Evolutionary conservation across 2,329 filamentous ascomycete species (phyloP), one percentile per base, ranked within the genome.

Genomic region (Didymellaceae sp.): DNA sequence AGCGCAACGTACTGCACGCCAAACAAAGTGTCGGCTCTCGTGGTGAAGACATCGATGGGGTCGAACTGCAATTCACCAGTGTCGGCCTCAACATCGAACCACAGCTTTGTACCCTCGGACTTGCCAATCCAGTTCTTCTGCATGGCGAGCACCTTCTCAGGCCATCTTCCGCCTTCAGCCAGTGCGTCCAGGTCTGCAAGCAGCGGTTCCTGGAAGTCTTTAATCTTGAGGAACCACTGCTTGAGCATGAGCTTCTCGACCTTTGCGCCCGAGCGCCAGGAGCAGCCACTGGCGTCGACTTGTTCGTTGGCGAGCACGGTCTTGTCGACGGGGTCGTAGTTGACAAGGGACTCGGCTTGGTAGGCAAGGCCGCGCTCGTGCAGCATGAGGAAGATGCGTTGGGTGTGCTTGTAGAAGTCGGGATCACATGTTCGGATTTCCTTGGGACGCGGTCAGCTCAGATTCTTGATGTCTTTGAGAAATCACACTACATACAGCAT

Each of bases 271-370:
- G 90, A 94, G 48, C 91, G 84, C 91, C 91, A 96, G 2, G 91
- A 96, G 62, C 80, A 84, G 24, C 91, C 91, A 66, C 90, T 87
- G 40, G 88, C 82, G 68, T 95, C 90, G n/a, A 96, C 90, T 74
- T 96, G 91, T 73, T 96, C 91, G 69, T 96, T 96, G 9, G 91
- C 91, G 52, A 96, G 78, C 13, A 96, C 91, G 0, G 91, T 96
- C 69, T 89, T 87, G 69, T 96, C 91, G 21, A 96, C 82, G 1
- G 91, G 91, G 61, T 96, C 91, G 76, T 90, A 96, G 73, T 96
- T 96, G 62, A 96, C 91, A 55, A 91, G 76, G 16, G 90, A 89
- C 62, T 94, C 87, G 25, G 85, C 86, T 68, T 91, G 91, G 71
- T 94, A 94, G 43, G 90, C 91, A 14, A 96, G 79, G 1, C 88